These are phyloP conservation scores for Teratosphaeriaceae sp. DNA, from an alignment of 2,329 filamentous ascomycete species.

Conservation along the genomic window DNA sequence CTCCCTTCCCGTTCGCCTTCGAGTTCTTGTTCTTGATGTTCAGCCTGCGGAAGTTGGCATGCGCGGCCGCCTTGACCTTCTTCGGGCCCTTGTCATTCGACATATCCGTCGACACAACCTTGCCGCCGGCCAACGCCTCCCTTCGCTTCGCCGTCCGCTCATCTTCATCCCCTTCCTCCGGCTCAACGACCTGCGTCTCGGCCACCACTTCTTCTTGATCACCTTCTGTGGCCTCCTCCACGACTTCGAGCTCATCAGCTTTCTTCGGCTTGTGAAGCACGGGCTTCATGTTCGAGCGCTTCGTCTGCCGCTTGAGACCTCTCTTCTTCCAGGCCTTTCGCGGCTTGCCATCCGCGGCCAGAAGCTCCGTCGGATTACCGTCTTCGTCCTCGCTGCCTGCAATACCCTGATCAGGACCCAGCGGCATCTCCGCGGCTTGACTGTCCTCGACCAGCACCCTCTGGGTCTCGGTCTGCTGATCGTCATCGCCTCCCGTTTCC, in stretches of 20 bases:
- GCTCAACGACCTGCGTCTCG: neutral
- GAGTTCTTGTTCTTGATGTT: constrained; percentile 47
- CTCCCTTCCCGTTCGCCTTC: constrained; percentile 36
- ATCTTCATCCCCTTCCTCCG: neutral
- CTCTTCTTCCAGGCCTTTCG: constrained; percentile 71
- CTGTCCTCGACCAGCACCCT: constrained; percentile 37
- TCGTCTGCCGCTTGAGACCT: constrained; percentile 72
- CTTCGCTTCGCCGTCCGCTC: neutral
- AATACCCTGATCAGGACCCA: constrained; percentile 37
- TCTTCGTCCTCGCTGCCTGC: constrained; percentile 55
- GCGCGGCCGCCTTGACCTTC: constrained; percentile 41
- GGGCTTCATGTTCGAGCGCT: constrained; percentile 51
- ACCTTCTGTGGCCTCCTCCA: constrained; percentile 9
- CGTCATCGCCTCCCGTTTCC: constrained; percentile 42
- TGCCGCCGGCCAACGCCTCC: neutral
- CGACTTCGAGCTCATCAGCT: constrained; percentile 14
- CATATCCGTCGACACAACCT: neutral
- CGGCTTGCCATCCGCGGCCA: constrained; percentile 53
- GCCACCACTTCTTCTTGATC: constrained; percentile 5
- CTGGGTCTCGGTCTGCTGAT: constrained; percentile 11
- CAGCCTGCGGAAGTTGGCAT: constrained; percentile 43
- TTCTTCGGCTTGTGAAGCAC: constrained; percentile 27
- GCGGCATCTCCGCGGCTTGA: constrained; percentile 35
- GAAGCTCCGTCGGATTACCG: constrained; percentile 31
- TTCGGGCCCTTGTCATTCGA: constrained; percentile 13